Evolutionary conservation across 257 asterid genomes (phyloP).

Genomic region (Handroanthus guayacan): DNA sequence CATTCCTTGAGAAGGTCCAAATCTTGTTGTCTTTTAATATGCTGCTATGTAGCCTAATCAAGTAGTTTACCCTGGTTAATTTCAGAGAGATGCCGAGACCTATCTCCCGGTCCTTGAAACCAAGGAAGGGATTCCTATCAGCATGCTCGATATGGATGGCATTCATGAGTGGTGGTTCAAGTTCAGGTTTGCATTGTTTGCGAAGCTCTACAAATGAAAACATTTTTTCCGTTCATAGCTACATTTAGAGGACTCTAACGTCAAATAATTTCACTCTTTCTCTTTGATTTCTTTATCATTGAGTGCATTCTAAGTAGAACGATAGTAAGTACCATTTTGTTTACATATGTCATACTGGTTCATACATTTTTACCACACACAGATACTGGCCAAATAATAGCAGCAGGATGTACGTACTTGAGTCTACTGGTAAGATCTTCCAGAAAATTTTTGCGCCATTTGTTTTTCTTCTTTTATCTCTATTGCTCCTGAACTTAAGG

Average conservation of each 20-base stretch:
- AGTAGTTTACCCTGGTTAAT: neutral
- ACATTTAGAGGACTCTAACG: neutral
- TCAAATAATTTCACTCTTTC: neutral
- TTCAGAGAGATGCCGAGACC: constrained; percentile 60
- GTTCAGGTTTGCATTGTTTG: constrained; percentile 45
- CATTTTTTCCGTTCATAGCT: neutral
- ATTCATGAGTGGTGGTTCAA: constrained; percentile 62
- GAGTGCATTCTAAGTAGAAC: constrained; percentile 13
- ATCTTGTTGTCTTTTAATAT: neutral
- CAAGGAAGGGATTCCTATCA: constrained; percentile 54
- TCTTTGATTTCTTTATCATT: neutral
- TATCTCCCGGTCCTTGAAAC: constrained; percentile 56
- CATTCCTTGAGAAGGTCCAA: neutral
- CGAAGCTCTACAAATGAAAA: neutral
- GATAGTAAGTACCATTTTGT: neutral
- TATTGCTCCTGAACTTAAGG: neutral
- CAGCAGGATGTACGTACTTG: constrained; percentile 69
- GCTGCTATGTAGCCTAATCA: neutral
- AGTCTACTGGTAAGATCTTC: constrained; percentile 54
- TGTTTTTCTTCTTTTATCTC: neutral
- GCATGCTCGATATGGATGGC: constrained; percentile 69
- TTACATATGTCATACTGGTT: neutral
- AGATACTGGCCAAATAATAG: constrained; percentile 73
- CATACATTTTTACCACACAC: neutral
- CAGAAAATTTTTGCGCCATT: neutral